These are phyloP conservation scores for Ophiostoma sp. DNA, from an alignment of 2,329 filamentous ascomycete species.

Conservation along the genomic window DNA sequence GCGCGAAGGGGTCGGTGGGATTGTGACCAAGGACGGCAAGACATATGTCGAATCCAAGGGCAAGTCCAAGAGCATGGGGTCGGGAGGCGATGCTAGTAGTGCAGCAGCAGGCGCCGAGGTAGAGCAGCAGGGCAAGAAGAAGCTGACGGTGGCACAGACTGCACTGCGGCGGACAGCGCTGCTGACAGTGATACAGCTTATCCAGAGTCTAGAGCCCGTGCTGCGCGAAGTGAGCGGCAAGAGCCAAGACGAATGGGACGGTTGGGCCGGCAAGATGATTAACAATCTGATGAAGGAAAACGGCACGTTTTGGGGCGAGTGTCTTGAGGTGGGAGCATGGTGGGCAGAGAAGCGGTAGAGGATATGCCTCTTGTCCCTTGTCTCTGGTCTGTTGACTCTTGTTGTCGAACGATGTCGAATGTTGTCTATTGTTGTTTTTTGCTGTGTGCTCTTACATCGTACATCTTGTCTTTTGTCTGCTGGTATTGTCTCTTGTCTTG, in stretches of 20 bases:
- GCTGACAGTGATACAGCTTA: conserved; percentile 72
- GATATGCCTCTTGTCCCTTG: neutral
- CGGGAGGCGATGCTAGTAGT: neutral
- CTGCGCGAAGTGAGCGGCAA: conserved; percentile 78
- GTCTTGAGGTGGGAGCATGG: conserved; percentile 80
- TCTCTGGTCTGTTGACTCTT: neutral
- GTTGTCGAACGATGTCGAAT: neutral
- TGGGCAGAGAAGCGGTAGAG: conserved; percentile 64
- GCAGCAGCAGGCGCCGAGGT: neutral
- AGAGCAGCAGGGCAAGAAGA: conserved; percentile 38
- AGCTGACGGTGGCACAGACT: conserved; percentile 62
- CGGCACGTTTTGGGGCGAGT: conserved; percentile 77
- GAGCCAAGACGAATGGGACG: conserved; percentile 86
- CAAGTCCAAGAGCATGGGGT: conserved; percentile 24
- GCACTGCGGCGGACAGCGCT: conserved; percentile 76
- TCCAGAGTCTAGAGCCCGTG: conserved; percentile 78
- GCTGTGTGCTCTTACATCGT: too few species aligned
- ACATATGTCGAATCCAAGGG: conserved; percentile 50
- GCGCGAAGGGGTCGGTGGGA: conserved; percentile 63
- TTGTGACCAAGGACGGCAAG: conserved; percentile 56
- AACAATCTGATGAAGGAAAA: conserved; percentile 73
- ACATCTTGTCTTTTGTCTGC: neutral
- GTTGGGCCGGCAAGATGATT: conserved; percentile 85
- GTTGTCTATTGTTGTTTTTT: neutral
- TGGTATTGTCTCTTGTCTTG: neutral